Evolutionary conservation across 148 eudicot genomes (phyloP).

Genomic region (Polygonum aviculare): DNA sequence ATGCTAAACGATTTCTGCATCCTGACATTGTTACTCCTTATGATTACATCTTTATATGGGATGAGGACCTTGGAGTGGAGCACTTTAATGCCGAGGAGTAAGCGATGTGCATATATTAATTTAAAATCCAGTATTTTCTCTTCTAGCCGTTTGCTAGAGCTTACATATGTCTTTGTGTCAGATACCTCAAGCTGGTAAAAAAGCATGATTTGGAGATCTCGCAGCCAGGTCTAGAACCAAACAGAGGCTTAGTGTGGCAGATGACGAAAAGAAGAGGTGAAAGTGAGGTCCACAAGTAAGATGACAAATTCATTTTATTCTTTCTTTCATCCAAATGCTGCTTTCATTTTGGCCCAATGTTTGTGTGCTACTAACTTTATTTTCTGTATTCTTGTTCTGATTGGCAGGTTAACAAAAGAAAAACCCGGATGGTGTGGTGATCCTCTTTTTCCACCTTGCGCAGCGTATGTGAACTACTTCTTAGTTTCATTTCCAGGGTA

Average conservation of each 20-base stretch:
- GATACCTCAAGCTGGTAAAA: slow-evolving; percentile 58
- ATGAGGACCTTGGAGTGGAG: slow-evolving; percentile 78
- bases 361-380: background rate
- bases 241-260: slow-evolving; percentile 69
- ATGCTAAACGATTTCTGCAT: slow-evolving; percentile 79
- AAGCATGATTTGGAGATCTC: slow-evolving; percentile 76
- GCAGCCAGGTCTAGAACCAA: slow-evolving; percentile 73
- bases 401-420: slow-evolving; percentile 52
- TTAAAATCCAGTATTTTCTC: background rate
- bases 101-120: slow-evolving; percentile 15
- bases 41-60: slow-evolving; percentile 88
- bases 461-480: slow-evolving; percentile 55
- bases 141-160: background rate
- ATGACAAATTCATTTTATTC: background rate
- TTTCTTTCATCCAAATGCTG: background rate
- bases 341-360: background rate
- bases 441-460: slow-evolving; percentile 87
- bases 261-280: slow-evolving; percentile 67
- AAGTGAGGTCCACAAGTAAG: slow-evolving; percentile 88
- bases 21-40: slow-evolving; percentile 70
- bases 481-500: background rate
- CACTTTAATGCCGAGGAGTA: slow-evolving; percentile 62
- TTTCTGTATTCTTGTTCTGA: background rate
- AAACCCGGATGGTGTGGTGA: slow-evolving; percentile 74
- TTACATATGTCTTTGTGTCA: slow-evolving; percentile 16